These are phyloP conservation scores for Striga hermonthica DNA, from an alignment of 305 asterid species.

Conservation along the genomic window DNA sequence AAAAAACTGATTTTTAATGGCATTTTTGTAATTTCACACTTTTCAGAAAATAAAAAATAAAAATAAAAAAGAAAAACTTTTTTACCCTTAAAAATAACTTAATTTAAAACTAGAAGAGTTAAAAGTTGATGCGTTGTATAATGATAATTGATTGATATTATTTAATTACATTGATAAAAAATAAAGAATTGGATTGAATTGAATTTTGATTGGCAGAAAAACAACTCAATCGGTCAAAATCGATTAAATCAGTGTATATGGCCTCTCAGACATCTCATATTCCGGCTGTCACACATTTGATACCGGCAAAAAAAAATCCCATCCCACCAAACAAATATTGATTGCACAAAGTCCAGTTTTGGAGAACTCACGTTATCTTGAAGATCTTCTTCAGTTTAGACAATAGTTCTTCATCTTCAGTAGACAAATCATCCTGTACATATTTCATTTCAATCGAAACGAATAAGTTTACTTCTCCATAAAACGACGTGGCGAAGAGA, in stretches of 20 bases:
- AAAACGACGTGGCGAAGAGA: background rate
- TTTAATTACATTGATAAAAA: too few relatives aligned
- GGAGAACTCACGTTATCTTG: conserved; percentile 56
- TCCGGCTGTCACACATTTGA: conserved; percentile 21
- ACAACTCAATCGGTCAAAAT: background rate
- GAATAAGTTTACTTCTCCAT: background rate
- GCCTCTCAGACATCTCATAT: conserved; percentile 18
- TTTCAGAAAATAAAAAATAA: too few relatives aligned
- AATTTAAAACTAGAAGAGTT: background rate
- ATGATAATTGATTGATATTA: too few relatives aligned
- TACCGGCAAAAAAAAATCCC: conserved; percentile 26
- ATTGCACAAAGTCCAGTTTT: background rate
- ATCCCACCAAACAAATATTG: conserved; percentile 5
- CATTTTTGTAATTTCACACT: too few relatives aligned
- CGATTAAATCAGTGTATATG: conserved; percentile 7
- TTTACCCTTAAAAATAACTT: background rate
- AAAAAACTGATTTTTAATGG: too few relatives aligned
- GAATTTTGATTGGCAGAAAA: too few relatives aligned
- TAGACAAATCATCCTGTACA: conserved; percentile 69
- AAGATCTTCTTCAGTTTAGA: conserved; percentile 71
- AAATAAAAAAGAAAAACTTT: too few relatives aligned
- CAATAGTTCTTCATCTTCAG: conserved; percentile 66
- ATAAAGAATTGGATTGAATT: too few relatives aligned
- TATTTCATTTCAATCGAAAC: conserved; percentile 8
- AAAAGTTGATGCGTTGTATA: too few relatives aligned